Evolutionary conservation across 2,329 filamentous ascomycete species (phyloP), one percentile per base, ranked within the genome.

Genomic region (Coniochaeta hoffmannii): DNA sequence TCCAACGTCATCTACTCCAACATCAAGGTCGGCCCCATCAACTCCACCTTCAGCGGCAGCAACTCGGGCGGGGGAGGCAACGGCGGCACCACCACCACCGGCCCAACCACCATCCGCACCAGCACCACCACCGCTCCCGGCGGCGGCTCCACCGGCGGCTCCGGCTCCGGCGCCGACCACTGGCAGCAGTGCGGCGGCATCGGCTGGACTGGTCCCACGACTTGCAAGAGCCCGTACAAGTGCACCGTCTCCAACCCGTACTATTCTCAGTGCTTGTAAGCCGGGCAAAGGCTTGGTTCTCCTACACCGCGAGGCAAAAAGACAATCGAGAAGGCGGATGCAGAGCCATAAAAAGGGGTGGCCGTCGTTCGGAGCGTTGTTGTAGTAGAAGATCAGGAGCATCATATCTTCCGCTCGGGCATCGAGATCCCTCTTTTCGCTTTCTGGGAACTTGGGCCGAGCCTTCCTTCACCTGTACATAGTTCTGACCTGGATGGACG

Each of bases 21-120:
- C 73, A 82, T 83, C 73, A 77, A 76, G 70, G 74, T 81, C 62
- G 81, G 77, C 30, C 73, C 79, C 57, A 77, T 84, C 64, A 75
- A 74, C 64, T 79, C 76, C 49, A 84, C 81, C 62, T 81, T 73
- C 60, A 57, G 53, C 24, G 60, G 26, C 38, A 41, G 41, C 38
- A 19, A 11, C 30, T 1, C 59, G 54, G 57, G 60, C 22, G 54
- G 46, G 59, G 49, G 32, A 44, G 46, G 53, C 53, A 53, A 49
- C 55, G 57, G 54, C 55, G 19, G n/a, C 60, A 19, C 28, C 56
- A 35, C 26, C 44, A 22, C 44, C 31, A 32, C n/a, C 51, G 19
- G 36, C 14, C 41, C 55, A 51, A 49, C 34, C 53, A 46, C 61
- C 54, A 58, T 53, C 58, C 32, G 44, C 51, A 55, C 58, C 57